Evolutionary conservation across 129 eudicot genomes (phyloP).

Genomic region (Gnaphalium uliginosum): DNA sequence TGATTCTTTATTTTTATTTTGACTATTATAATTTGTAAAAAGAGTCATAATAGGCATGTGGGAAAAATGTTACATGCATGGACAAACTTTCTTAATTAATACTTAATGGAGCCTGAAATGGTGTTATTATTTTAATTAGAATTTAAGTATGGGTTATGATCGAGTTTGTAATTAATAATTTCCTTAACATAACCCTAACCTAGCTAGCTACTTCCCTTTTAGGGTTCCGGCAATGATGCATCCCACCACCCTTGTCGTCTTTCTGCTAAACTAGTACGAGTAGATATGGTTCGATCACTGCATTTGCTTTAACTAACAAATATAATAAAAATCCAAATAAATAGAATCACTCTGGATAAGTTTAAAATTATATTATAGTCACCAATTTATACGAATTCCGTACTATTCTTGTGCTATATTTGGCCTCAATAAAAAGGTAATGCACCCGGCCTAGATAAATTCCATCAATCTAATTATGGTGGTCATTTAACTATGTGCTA

Average conservation of each 20-base stretch:
- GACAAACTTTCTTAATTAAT: constrained; percentile 2
- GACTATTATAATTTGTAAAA: too few relatives aligned
- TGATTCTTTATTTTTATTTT: too few relatives aligned
- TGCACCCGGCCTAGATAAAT: too few relatives aligned
- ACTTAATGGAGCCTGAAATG: not conserved
- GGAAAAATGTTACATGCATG: not conserved
- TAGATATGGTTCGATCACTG: constrained; percentile 13
- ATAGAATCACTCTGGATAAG: not conserved
- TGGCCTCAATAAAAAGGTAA: not conserved
- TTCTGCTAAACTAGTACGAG: constrained; percentile 16
- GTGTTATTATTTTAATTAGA: constrained; percentile 9
- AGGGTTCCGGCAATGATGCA: constrained; percentile 41
- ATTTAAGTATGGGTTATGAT: constrained; percentile 35
- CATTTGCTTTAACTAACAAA: not conserved
- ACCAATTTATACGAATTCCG: too few relatives aligned
- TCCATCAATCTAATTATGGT: not conserved
- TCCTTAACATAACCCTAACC: constrained; percentile 23
- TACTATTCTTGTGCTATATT: too few relatives aligned
- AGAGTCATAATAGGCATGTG: too few relatives aligned
- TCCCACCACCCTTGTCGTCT: constrained; percentile 41
- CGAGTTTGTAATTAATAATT: constrained; percentile 26
- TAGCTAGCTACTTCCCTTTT: constrained; percentile 23
- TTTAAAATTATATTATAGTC: not conserved
- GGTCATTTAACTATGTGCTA: too few relatives aligned
- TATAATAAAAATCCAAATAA: not conserved